phyloP scores from a whole-genome alignment of 1,284 basidiomycete genomes.

The Vanrija sp. region DNA sequence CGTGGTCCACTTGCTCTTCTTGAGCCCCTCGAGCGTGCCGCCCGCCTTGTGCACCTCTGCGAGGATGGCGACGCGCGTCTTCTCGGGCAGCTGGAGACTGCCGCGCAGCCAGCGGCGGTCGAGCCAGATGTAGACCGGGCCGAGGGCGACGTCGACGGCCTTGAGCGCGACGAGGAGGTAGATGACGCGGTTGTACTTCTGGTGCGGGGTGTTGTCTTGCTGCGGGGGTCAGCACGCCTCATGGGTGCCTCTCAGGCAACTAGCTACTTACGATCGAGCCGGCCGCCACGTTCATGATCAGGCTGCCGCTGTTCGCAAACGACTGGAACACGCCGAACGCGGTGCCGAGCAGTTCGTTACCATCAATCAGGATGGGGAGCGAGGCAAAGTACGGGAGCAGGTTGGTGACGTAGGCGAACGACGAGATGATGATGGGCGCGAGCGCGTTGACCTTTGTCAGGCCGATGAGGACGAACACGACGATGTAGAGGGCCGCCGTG shows the following conservation, averaged over 20 bases:
- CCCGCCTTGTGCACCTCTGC: slow-evolving; percentile 14
- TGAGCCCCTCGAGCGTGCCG: background rate
- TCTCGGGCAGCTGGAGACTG: slow-evolving; percentile 30
- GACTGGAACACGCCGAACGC: slow-evolving; percentile 46
- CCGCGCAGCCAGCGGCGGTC: slow-evolving; percentile 26
- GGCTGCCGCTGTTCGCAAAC: slow-evolving; percentile 16
- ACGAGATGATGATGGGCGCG: slow-evolving; percentile 38
- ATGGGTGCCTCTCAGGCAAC: background rate
- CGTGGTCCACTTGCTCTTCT: no score
- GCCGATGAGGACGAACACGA: slow-evolving; percentile 42
- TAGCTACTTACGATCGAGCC: slow-evolving; percentile 30
- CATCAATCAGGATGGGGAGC: slow-evolving; percentile 42
- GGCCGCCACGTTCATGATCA: slow-evolving; percentile 39
- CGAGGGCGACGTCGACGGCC: slow-evolving; percentile 36
- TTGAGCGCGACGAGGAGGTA: slow-evolving; percentile 46
- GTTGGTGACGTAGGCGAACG: slow-evolving; percentile 37
- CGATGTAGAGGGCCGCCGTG: slow-evolving; percentile 35
- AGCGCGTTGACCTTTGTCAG: slow-evolving; percentile 42
- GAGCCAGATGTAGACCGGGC: slow-evolving; percentile 28
- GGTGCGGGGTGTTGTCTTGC: slow-evolving; percentile 35
- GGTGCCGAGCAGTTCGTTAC: slow-evolving; percentile 42
- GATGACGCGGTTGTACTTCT: slow-evolving; percentile 41
- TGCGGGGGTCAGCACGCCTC: slow-evolving; percentile 1
- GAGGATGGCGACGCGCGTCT: slow-evolving; percentile 22
- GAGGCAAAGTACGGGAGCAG: slow-evolving; percentile 40